Evolutionary conservation across 2,329 filamentous ascomycete genomes (phyloP).

Genomic region (Fusarium coffeatum): DNA sequence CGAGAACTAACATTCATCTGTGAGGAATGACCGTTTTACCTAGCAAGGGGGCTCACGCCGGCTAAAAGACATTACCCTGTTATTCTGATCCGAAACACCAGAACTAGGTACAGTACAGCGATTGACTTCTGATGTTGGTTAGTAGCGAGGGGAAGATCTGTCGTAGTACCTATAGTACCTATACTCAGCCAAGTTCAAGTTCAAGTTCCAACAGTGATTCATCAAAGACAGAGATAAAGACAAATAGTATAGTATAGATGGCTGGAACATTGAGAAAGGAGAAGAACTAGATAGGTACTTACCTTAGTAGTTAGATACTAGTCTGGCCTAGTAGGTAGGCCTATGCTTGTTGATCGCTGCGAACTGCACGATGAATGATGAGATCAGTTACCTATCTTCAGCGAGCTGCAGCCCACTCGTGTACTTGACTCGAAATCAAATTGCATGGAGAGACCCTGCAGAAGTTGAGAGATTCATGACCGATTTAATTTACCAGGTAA

Average conservation of each 20-base stretch:
- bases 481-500: background rate
- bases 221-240: background rate
- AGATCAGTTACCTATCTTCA: conserved; percentile 1
- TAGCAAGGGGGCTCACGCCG: conserved; percentile 28
- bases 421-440: background rate
- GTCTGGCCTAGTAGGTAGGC: background rate
- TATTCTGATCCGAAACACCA: conserved; percentile 8
- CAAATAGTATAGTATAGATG: background rate
- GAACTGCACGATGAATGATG: background rate
- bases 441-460: conserved; percentile 25
- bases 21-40: conserved; percentile 13
- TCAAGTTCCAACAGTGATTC: conserved; percentile 1
- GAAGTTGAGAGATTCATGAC: background rate
- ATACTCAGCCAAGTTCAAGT: background rate
- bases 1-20: conserved; percentile 14
- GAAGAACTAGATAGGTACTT: background rate
- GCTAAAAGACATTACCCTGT: conserved; percentile 36
- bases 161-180: background rate
- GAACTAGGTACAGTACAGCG: background rate
- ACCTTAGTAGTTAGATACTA: background rate
- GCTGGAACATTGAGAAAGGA: background rate
- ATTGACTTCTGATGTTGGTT: background rate
- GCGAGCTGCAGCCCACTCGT: conserved; percentile 6
- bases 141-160: background rate
- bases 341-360: conserved; percentile 4